Evolutionary conservation across 1,284 basidiomycete genomes (phyloP), one percentile per base, ranked within the genome.

Genomic region (Phlebopus sp.): DNA sequence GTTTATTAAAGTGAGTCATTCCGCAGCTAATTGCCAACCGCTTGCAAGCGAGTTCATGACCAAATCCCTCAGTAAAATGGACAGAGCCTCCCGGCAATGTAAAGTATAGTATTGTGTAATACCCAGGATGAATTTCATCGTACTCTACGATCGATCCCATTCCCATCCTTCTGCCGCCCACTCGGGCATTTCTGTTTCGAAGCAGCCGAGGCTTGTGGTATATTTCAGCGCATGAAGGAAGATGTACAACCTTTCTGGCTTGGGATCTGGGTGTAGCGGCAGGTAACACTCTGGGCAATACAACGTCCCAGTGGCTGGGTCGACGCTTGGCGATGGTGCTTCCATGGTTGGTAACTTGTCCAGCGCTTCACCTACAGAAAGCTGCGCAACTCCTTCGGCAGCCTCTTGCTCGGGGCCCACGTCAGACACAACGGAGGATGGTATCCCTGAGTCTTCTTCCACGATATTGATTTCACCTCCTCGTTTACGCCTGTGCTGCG

Each of bases 151-250:
- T 19, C n/a, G 42, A n/a, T 81, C 76, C 83, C 84, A 84, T 44
- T 70, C 68, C 78, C 78, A 88, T 7, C 77, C 82, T 56, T 81
- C 74, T 35, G 66, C 69, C 19, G 86, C 79, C 86, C 86, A 90
- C 55, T 78, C 79, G 0, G 86, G 86, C 78, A 86, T 81, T 53
- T 77, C 80, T 25, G 86, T 87, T 68, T 86, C 78, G 54, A 86
- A 90, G n/a, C 69, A 64, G 0, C 88, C 89, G 42, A 90, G 65
- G 53, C 82, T 85, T 5, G 84, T 83, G 46, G 85, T 88, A 68
- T 93, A 97, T 57, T 81, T 76, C 58, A 90, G 69, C 10, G 94
- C 94, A 63, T 97, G 94, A 58, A 97, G 71, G 71, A 94, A 97
- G 55, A 97, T 97, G 68, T 92, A 97, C 49, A 97, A 71, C 51